Base-by-base conservation (phyloP, 164 flowering plant genomes). In the Umbilicus rupestris region DNA sequence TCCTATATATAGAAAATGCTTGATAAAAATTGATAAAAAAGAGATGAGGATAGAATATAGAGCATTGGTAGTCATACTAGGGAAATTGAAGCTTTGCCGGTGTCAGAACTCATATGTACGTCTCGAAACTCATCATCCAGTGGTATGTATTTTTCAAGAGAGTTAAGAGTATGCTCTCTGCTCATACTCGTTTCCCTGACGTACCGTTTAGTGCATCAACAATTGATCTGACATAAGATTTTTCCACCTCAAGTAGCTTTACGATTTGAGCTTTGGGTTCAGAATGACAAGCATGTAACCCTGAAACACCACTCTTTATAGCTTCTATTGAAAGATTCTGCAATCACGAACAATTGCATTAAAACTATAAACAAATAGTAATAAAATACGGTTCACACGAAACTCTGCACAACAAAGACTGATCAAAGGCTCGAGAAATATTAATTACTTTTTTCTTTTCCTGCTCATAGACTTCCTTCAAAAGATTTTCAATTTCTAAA, bases 401-500 rank as follows among this genome's bases (percentile, higher is more conserved):
- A 47, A 30, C 5, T 63, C 65, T 6, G 26, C 26, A 12, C 7
- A 22, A 17, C 2, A 7, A 63, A 46, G 9, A 39, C 39, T 16
- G 24, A 31, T 29, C 26, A 63, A 20, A 41, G 29, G 10, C n/a
- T 63, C 29, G 14, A 39, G 45, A 20, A 63, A 63, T 11, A 85
- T 80, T 68, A 94, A 85, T 80, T 70, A 94, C 99, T 69, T 71
- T 81, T 69, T 84, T 81, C 74, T 78, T 81, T 75, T 91, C 92
- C 80, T 87, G 73, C 39, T 76, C 75, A 30, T 66, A 55, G 57
- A 89, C 83, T 65, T 67, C 84, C 79, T 82, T 89, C 62, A 94
- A 76, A 74, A 87, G 95, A 62, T 83, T 82, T 78, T 94, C 97
- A 64, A 91, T 89, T 73, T 89, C 89, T 83, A 88, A 68, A 20